These are phyloP conservation scores for Naganishia friedmannii DNA, from an alignment of 768 basidiomycete species.

Conservation along the genomic window DNA sequence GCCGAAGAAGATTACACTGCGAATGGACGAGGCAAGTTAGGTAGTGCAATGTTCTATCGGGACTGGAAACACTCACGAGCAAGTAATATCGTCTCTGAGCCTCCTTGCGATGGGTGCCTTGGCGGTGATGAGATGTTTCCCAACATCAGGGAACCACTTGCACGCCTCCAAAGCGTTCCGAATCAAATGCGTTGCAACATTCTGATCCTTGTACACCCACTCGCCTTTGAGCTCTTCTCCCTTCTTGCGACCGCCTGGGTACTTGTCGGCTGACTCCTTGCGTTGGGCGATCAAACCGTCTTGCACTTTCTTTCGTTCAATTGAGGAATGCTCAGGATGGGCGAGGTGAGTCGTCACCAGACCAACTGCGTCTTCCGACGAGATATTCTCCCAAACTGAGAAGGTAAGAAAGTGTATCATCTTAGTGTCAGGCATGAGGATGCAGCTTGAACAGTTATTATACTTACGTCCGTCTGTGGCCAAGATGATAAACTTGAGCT, in stretches of 20 bases:
- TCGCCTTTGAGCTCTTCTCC: neutral
- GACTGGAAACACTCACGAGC: slow-evolving; percentile 42
- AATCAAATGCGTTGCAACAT: slow-evolving; percentile 50
- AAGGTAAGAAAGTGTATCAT: too few relatives aligned
- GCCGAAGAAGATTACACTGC: slow-evolving; percentile 22
- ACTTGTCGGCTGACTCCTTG: neutral
- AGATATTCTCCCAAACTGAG: slow-evolving; percentile 47
- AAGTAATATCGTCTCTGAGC: slow-evolving; percentile 50
- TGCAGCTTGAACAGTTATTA: neutral
- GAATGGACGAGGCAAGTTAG: neutral
- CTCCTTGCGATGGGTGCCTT: slow-evolving; percentile 35
- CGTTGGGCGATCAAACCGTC: neutral
- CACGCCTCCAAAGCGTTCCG: slow-evolving; percentile 39
- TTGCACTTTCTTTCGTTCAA: slow-evolving; percentile 8
- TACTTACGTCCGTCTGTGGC: slow-evolving; percentile 43
- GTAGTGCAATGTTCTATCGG: too few relatives aligned
- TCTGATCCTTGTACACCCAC: slow-evolving; percentile 47
- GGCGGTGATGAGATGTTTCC: slow-evolving; percentile 40
- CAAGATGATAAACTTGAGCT: slow-evolving; percentile 46
- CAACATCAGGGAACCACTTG: slow-evolving; percentile 16
- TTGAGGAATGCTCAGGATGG: slow-evolving; percentile 34
- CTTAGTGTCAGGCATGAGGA: neutral
- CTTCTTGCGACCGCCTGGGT: slow-evolving; percentile 9
- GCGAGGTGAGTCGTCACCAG: slow-evolving; percentile 42
- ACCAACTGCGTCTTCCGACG: slow-evolving; percentile 47